Base-by-base conservation (phyloP, 208 protist genomes). In the Tritrichomonas foetus region DNA sequence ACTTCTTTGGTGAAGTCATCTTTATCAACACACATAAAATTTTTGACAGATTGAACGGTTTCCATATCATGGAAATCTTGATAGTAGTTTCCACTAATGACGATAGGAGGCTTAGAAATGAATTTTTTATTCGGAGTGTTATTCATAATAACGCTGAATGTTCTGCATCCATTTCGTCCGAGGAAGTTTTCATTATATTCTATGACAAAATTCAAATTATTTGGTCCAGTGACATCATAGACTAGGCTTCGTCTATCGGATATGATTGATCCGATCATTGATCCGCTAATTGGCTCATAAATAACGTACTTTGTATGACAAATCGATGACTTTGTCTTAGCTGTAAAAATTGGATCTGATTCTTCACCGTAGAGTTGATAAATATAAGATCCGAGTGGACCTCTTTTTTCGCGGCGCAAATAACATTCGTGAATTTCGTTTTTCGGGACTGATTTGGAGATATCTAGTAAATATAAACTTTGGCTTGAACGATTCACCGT, bases 1-100 rank as follows among this genome's bases (percentile, higher is more conserved):
- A 89, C 78, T 89, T 89, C 78, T 20, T 89, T 44, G 11, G 3
- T 3, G 30, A 33, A 84, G 3, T 84, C 47, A 20, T 39, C 39
- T 57, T 89, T 25, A 22, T 44, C 41, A 39, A 89, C 47, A 57
- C 78, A 89, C 22, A 89, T 39, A 36, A 89, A 89, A 89, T 89
- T 89, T 89, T 89, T 89, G 20, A 89, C 57, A 1, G 47, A 57
- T 55, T 44, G 47, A 57, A 39, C 30, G 9, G 78, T 39, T 39
- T 89, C 0, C 39, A 89, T 39, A 57, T 89, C 78, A 57, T 89
- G 78, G 27, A 89, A 89, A 39, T 89, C 47, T 33, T 89, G 78
- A 39, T 61, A 89, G 44, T 89, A 89, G 20, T 57, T 20, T 0
- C 78, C 78, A 57, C 33, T 57, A 11, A 89, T 57, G 9, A 57